A percentile compares a stretch with the other conserved stretches of the same genome.
phyloP scores from a whole-genome alignment of 2,329 filamentous ascomycete species.

The Talaromyces sp. region DNA sequence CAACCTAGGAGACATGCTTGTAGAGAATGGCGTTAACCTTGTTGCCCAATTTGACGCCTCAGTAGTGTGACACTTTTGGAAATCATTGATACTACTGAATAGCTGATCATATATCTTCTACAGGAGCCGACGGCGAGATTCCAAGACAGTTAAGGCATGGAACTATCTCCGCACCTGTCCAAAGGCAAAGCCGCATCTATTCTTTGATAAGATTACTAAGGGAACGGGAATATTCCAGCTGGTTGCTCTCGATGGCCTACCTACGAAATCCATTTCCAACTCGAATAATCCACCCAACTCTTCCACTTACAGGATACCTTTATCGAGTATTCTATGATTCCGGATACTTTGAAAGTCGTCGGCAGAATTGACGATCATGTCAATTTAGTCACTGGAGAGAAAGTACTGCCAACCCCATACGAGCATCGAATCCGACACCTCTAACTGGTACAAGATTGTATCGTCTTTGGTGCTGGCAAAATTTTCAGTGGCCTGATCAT shows the following conservation, averaged over 20 bases:
- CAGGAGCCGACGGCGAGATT: slow-evolving; percentile 53
- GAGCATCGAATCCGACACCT: neutral
- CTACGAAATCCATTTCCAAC: slow-evolving; percentile 45
- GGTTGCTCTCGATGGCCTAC: slow-evolving; percentile 37
- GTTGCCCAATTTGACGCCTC: slow-evolving; percentile 56
- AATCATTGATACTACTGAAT: too few species aligned
- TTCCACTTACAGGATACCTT: neutral
- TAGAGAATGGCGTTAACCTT: slow-evolving; percentile 55
- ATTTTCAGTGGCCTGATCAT: neutral
- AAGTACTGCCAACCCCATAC: neutral
- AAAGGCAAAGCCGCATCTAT: slow-evolving; percentile 44
- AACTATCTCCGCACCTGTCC: slow-evolving; percentile 55
- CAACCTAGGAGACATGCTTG: slow-evolving; percentile 56
- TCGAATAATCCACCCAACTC: neutral
- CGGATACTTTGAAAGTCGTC: neutral
- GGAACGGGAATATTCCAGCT: slow-evolving; percentile 37
- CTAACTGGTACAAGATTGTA: neutral
- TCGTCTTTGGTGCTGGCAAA: neutral
- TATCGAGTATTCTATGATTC: neutral
- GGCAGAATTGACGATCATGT: neutral
- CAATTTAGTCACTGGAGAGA: neutral
- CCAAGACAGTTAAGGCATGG: slow-evolving; percentile 57
- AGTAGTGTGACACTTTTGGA: too few species aligned
- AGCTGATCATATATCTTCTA: too few species aligned
- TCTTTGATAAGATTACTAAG: slow-evolving; percentile 35